Percentiles rank a stretch among this genome's conserved stretches.
Evolutionary conservation across 2,329 filamentous ascomycete genomes (phyloP).

Genomic region (Fusarium scirpi): DNA sequence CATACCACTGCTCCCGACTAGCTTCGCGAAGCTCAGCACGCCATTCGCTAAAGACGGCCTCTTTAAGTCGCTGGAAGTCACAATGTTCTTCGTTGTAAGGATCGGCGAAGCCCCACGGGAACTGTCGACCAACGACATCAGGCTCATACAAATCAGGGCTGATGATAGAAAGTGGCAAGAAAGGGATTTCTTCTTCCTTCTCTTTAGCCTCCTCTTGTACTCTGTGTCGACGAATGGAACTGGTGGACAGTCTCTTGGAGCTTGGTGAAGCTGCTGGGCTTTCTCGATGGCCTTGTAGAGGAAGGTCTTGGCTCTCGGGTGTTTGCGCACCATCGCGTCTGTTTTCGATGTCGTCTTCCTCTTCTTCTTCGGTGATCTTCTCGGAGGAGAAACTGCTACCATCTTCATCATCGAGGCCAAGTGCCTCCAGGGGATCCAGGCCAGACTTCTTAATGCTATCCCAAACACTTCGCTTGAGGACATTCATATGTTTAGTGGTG

Average conservation of each 20-base stretch:
- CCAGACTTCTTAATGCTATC: slow-evolving; percentile 86
- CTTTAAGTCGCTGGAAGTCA: slow-evolving; percentile 91
- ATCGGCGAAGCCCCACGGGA: slow-evolving; percentile 97
- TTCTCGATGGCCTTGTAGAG: slow-evolving; percentile 52
- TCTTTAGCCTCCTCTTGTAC: slow-evolving; percentile 60
- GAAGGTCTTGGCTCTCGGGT: slow-evolving; percentile 53
- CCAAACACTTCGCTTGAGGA: slow-evolving; percentile 92
- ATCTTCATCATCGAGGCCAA: slow-evolving; percentile 84
- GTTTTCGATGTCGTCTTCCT: slow-evolving; percentile 38
- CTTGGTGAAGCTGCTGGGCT: slow-evolving; percentile 53
- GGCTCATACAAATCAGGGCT: slow-evolving; percentile 93
- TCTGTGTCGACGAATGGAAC: slow-evolving; percentile 60
- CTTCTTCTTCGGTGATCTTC: slow-evolving; percentile 68
- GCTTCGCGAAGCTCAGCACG: slow-evolving; percentile 89
- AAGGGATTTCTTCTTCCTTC: slow-evolving; percentile 71
- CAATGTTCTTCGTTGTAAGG: slow-evolving; percentile 93
- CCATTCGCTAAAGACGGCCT: slow-evolving; percentile 95
- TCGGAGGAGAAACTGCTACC: slow-evolving; percentile 67
- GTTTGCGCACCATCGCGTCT: slow-evolving; percentile 38
- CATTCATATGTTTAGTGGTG: slow-evolving; percentile 92
- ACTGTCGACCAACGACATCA: slow-evolving; percentile 82
- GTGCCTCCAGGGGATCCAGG: slow-evolving; percentile 87
- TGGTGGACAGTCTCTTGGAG: slow-evolving; percentile 61
- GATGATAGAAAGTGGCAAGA: slow-evolving; percentile 90
- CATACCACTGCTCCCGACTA: slow-evolving; percentile 93